A percentile compares a stretch with the other conserved stretches of the same genome.
Evolutionary conservation across 371 early-diverging fungal genomes (phyloP).

Genomic region (Saksenaea oblongispora): DNA sequence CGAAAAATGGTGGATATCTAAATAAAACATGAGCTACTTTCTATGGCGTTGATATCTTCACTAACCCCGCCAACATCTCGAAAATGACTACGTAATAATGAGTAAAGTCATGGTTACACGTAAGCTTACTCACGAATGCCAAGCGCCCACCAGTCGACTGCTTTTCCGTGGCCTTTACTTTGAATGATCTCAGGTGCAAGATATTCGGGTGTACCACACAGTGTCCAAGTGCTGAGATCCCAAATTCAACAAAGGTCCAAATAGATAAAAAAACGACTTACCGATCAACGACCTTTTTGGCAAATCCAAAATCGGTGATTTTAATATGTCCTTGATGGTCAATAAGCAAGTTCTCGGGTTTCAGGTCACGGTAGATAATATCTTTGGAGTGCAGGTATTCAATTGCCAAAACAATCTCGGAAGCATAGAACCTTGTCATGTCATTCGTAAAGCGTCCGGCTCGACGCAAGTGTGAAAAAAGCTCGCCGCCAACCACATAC

Average conservation of each 20-base stretch:
- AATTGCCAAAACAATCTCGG: constrained; percentile 67
- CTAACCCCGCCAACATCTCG: constrained; percentile 90
- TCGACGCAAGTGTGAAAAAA: constrained; percentile 87
- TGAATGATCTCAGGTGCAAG: constrained; percentile 98
- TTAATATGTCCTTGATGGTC: constrained; percentile 89
- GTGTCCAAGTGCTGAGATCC: constrained; percentile 77
- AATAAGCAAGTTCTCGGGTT: constrained; percentile 86
- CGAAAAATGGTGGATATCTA: constrained; percentile 96
- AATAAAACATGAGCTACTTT: constrained; percentile 16
- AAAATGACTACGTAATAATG: constrained; percentile 67
- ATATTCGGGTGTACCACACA: constrained; percentile 99
- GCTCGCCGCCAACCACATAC: constrained; percentile 89
- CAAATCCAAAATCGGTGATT: constrained; percentile 96
- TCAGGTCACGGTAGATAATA: constrained; percentile 90
- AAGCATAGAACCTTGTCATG: constrained; percentile 75
- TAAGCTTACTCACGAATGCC: constrained; percentile 65
- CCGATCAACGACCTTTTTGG: constrained; percentile 58
- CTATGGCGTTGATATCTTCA: not conserved
- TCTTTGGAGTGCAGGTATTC: constrained; percentile 85
- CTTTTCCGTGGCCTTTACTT: constrained; percentile 94
- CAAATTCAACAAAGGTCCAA: constrained; percentile 27
- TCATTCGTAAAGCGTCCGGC: constrained; percentile 83
- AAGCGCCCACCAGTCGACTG: constrained; percentile 99
- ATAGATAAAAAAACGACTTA: constrained; percentile 12
- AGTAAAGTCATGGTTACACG: not conserved